Conservation (phyloP, 2,329 filamentous ascomycete genomes). For the Pseudogymnoascus sp. region DNA sequence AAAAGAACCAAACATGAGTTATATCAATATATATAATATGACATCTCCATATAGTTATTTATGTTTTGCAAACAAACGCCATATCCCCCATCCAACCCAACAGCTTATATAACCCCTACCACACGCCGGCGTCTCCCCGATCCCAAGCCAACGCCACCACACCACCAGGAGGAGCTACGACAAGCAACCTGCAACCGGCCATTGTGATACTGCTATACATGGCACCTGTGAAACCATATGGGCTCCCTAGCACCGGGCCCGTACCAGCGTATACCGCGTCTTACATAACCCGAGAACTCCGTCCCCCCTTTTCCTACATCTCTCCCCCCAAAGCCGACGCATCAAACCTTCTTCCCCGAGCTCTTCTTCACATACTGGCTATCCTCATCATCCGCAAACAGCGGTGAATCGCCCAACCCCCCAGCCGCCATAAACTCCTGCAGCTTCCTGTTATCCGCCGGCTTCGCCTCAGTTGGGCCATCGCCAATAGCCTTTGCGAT, state of each 20-base stretch:
- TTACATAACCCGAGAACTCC: neutral
- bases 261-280: slow-evolving; percentile 4
- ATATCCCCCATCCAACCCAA: neutral
- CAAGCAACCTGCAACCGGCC: neutral
- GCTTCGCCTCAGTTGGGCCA: slow-evolving; percentile 47
- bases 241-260: neutral
- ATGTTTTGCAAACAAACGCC: slow-evolving; percentile 7
- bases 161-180: neutral
- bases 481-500: slow-evolving; percentile 26
- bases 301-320: neutral
- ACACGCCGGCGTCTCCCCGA: neutral
- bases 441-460: slow-evolving; percentile 57
- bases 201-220: slow-evolving; percentile 1
- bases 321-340: neutral
- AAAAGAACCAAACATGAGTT: neutral
- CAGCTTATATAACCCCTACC: neutral
- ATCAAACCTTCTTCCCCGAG: neutral
- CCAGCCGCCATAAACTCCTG: slow-evolving; percentile 78
- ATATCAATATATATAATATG: neutral
- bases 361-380: slow-evolving; percentile 36
- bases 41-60: neutral
- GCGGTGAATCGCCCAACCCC: slow-evolving; percentile 71
- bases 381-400: slow-evolving; percentile 58
- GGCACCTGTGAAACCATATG: neutral
- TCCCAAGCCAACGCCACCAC: slow-evolving; percentile 4